A percentile compares a stretch with the other conserved stretches of the same genome.
Evolutionary conservation across 2,329 filamentous ascomycete species (phyloP).

Genomic region (Lachnellula suecica): DNA sequence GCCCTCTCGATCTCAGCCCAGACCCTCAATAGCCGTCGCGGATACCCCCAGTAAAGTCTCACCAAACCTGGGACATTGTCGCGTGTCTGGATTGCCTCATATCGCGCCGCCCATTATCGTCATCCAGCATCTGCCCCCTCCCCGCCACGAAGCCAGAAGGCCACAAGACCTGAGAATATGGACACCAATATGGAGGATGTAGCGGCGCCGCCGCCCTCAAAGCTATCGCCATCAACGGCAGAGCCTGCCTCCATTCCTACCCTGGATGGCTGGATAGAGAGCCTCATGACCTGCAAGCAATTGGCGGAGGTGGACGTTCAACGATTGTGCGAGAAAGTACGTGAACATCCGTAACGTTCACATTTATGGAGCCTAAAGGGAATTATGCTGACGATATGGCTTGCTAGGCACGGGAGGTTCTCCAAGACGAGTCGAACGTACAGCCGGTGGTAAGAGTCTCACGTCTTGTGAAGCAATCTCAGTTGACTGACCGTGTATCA

Average conservation of each 20-base stretch:
- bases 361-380: no score
- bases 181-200: conserved; percentile 99
- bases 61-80: conserved; percentile 1
- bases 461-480: conserved; percentile 28
- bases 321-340: conserved; percentile 95
- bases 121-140: conserved; percentile 28
- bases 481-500: conserved; percentile 21
- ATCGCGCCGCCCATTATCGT: conserved; percentile 24
- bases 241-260: conserved; percentile 91
- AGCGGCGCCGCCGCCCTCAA: conserved; percentile 75
- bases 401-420: conserved; percentile 87
- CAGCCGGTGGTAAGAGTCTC: conserved; percentile 82
- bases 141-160: conserved; percentile 19
- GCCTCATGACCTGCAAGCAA: conserved; percentile 98
- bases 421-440: conserved; percentile 97
- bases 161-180: conserved; percentile 50
- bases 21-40: no score
- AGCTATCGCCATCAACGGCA: conserved; percentile 70
- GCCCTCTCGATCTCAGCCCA: no score
- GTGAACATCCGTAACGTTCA: conserved; percentile 32
- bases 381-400: no score
- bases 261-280: conserved; percentile 98
- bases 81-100: conserved; percentile 2
- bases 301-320: conserved; percentile 92
- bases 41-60: conserved; percentile 5